These are phyloP conservation scores for Fusarium xyrophilum DNA, from an alignment of 2,329 filamentous ascomycete genomes.

Conservation along the genomic window DNA sequence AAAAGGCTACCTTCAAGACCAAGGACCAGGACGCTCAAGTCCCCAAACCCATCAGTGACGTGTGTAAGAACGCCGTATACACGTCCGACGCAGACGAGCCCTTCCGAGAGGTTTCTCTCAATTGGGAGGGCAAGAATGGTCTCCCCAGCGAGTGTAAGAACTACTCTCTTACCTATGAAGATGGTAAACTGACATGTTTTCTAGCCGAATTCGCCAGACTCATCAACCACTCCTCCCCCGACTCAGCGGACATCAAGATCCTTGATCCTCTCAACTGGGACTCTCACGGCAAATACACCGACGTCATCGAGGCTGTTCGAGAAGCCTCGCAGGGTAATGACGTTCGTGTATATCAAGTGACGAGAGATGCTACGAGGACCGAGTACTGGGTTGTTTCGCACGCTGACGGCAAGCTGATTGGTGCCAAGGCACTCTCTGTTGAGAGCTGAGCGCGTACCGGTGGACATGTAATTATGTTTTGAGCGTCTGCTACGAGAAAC, in stretches of 20 bases:
- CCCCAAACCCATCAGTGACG: slow-evolving; percentile 63
- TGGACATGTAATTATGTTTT: background rate
- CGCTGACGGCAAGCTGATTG: slow-evolving; percentile 70
- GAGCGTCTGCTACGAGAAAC: background rate
- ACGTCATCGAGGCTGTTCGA: slow-evolving; percentile 72
- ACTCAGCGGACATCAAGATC: slow-evolving; percentile 67
- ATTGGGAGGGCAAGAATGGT: slow-evolving; percentile 59
- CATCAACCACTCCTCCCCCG: slow-evolving; percentile 63
- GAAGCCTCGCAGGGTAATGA: slow-evolving; percentile 68
- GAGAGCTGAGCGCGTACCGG: slow-evolving; percentile 56
- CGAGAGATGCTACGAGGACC: slow-evolving; percentile 65
- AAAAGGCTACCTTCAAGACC: slow-evolving; percentile 55
- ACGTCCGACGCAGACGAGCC: slow-evolving; percentile 84
- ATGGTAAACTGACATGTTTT: background rate
- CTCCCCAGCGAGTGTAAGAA: slow-evolving; percentile 68
- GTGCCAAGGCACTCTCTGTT: slow-evolving; percentile 77
- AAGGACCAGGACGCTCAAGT: slow-evolving; percentile 63
- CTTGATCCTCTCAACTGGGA: slow-evolving; percentile 77
- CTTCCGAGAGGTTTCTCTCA: slow-evolving; percentile 77
- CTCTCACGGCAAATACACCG: slow-evolving; percentile 70
- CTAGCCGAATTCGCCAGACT: slow-evolving; percentile 75
- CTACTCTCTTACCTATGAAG: background rate
- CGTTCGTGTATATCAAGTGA: slow-evolving; percentile 77
- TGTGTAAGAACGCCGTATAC: slow-evolving; percentile 67
- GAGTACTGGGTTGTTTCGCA: slow-evolving; percentile 84